Conservation (phyloP, 768 basidiomycete genomes). For the Terana coerulea region DNA sequence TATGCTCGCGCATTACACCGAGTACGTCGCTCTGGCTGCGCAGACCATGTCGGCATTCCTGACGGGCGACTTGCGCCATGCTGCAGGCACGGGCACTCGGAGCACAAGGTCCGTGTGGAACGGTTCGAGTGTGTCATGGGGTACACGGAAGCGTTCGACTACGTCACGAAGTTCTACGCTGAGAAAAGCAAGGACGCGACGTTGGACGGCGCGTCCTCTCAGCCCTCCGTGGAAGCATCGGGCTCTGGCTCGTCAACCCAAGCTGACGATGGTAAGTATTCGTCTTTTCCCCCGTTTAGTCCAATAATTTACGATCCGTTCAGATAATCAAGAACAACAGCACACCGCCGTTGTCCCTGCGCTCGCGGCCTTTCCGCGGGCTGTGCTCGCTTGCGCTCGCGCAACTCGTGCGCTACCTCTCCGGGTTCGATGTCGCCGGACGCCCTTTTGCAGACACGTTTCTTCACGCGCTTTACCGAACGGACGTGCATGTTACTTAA, state of each 20-base stretch:
- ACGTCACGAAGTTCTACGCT: conserved; percentile 63
- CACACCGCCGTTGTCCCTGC: conserved; percentile 58
- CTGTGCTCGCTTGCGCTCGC: conserved; percentile 71
- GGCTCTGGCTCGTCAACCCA: conserved; percentile 12
- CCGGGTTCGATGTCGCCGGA: conserved; percentile 74
- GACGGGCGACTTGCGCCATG: neutral
- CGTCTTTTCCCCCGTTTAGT: neutral
- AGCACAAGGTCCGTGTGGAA: conserved; percentile 57
- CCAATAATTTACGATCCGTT: neutral
- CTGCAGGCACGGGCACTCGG: conserved; percentile 20
- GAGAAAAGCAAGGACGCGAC: conserved; percentile 37
- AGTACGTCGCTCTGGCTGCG: conserved; percentile 39
- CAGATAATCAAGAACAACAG: conserved; percentile 32
- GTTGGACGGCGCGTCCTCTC: neutral
- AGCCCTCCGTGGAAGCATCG: no score
- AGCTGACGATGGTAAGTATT: neutral
- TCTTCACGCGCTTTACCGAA: conserved; percentile 76
- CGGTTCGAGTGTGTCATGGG: conserved; percentile 48
- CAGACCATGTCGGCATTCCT: neutral
- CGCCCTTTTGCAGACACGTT: conserved; percentile 69
- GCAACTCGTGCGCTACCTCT: conserved; percentile 66
- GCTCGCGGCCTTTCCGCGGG: conserved; percentile 63
- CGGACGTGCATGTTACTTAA: conserved; percentile 83
- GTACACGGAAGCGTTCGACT: conserved; percentile 68
- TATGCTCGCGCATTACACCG: conserved; percentile 68